Percentiles rank a stretch among this genome's conserved stretches.
These are phyloP conservation scores for Peronospora belbahrii DNA, from an alignment of 352 stramenopile species.

Conservation along the genomic window DNA sequence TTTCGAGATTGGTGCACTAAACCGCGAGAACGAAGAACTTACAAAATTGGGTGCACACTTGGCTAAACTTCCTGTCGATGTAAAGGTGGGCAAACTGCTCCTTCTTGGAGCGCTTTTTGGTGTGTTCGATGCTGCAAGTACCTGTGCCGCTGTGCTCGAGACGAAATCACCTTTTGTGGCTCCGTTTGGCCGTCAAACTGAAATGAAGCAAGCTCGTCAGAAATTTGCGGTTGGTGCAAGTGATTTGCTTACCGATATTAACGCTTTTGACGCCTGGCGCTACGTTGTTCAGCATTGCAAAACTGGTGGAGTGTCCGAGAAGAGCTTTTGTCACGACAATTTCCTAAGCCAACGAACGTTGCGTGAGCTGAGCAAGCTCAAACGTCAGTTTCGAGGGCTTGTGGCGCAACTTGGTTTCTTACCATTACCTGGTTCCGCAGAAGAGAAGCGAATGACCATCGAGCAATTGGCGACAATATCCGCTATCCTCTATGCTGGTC, in stretches of 20 bases:
- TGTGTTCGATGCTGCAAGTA: constrained; percentile 68
- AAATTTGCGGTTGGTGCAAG: constrained; percentile 51
- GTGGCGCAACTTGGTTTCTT: constrained; percentile 67
- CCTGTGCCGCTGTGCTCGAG: constrained; percentile 66
- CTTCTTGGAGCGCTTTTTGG: constrained; percentile 92
- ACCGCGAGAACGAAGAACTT: constrained; percentile 53
- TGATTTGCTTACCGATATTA: constrained; percentile 72
- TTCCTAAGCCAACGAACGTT: constrained; percentile 56
- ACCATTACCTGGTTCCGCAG: neutral
- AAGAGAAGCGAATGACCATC: constrained; percentile 28
- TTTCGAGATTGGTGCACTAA: constrained; percentile 83
- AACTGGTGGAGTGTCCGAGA: constrained; percentile 24
- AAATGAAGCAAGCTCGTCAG: constrained; percentile 58
- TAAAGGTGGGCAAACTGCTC: constrained; percentile 95
- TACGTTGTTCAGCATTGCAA: constrained; percentile 20
- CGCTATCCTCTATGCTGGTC: constrained; percentile 61
- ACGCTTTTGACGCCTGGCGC: constrained; percentile 64
- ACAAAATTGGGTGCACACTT: constrained; percentile 92
- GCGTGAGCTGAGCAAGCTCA: constrained; percentile 61
- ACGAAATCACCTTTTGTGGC: constrained; percentile 80
- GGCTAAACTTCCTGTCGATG: constrained; percentile 92
- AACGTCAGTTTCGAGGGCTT: constrained; percentile 63
- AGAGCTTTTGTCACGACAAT: constrained; percentile 60
- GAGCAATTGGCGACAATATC: constrained; percentile 53
- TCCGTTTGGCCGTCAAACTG: constrained; percentile 55